These are phyloP conservation scores for Citeromyces hawaiiensis DNA, from an alignment of 1,139 yeast species.

Conservation along the genomic window DNA sequence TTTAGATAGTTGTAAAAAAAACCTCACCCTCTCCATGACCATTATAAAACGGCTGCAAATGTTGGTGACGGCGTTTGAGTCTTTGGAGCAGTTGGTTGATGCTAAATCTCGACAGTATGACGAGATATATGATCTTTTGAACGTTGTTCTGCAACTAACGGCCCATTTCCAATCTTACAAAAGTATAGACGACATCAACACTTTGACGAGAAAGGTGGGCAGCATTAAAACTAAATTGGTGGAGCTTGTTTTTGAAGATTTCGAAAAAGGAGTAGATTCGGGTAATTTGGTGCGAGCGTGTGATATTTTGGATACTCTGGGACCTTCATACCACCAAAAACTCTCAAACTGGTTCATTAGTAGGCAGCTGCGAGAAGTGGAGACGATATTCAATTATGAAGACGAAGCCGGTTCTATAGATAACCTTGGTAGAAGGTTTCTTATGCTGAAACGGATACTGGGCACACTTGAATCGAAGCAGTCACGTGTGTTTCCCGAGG, in stretches of 20 bases:
- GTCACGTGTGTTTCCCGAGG: slow-evolving; percentile 43
- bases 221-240: slow-evolving; percentile 53
- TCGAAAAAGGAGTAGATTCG: slow-evolving; percentile 24
- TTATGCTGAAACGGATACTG: slow-evolving; percentile 66
- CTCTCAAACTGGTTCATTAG: slow-evolving; percentile 66
- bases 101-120: slow-evolving; percentile 33
- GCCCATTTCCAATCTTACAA: slow-evolving; percentile 71
- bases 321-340: slow-evolving; percentile 43
- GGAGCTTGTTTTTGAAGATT: slow-evolving; percentile 66
- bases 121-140: slow-evolving; percentile 53
- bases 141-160: slow-evolving; percentile 70
- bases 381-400: slow-evolving; percentile 54
- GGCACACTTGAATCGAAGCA: slow-evolving; percentile 35
- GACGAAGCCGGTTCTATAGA: slow-evolving; percentile 95
- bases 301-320: slow-evolving; percentile 54
- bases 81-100: slow-evolving; percentile 34
- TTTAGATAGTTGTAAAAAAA: slow-evolving; percentile 72
- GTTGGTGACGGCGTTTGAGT: slow-evolving; percentile 67
- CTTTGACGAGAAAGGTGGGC: slow-evolving; percentile 47
- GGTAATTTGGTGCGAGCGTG: slow-evolving; percentile 47
- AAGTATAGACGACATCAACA: slow-evolving; percentile 72
- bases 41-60: slow-evolving; percentile 78
- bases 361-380: slow-evolving; percentile 59
- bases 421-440: slow-evolving; percentile 66
- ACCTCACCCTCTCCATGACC: slow-evolving; percentile 74